These are phyloP conservation scores for Paraphaeosphaeria sporulosa DNA, from an alignment of 2,329 filamentous ascomycete species.

Conservation along the genomic window DNA sequence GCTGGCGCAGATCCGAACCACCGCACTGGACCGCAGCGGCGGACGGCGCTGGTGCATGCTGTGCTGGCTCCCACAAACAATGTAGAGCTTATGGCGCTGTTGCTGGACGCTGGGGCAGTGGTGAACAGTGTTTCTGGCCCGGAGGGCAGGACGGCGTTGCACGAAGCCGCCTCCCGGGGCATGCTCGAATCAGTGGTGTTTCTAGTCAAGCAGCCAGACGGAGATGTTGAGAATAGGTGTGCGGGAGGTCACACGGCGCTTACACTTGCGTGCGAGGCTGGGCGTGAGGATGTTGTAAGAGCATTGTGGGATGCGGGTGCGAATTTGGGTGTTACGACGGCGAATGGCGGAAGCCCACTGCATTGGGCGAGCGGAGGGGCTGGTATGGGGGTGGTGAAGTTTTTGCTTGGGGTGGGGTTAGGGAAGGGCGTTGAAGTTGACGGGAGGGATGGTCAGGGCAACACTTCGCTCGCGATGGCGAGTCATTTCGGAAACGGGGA, in stretches of 20 bases:
- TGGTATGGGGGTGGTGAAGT: conserved; percentile 22
- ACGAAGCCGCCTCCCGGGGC: conserved; percentile 28
- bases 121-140: conserved; percentile 18
- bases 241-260: conserved; percentile 27
- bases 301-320: conserved; percentile 30
- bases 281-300: conserved; percentile 22
- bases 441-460: conserved; percentile 16
- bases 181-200: conserved; percentile 25
- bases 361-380: conserved; percentile 11
- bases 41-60: conserved; percentile 25
- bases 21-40: conserved; percentile 6
- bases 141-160: conserved; percentile 24
- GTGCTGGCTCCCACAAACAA: conserved; percentile 11
- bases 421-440: conserved; percentile 24
- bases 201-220: conserved; percentile 20
- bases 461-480: conserved; percentile 25
- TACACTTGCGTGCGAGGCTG: conserved; percentile 28
- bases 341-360: conserved; percentile 23
- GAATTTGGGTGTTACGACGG: conserved; percentile 19
- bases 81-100: conserved; percentile 25
- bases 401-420: no score
- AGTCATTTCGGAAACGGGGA: conserved; percentile 23
- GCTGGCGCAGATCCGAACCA: conserved; percentile 21
- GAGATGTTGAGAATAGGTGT: conserved; percentile 27
- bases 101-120: conserved; percentile 27